These are phyloP conservation scores for Trichoderma gamsii DNA, from an alignment of 495 filamentous ascomycete species.

Conservation along the genomic window DNA sequence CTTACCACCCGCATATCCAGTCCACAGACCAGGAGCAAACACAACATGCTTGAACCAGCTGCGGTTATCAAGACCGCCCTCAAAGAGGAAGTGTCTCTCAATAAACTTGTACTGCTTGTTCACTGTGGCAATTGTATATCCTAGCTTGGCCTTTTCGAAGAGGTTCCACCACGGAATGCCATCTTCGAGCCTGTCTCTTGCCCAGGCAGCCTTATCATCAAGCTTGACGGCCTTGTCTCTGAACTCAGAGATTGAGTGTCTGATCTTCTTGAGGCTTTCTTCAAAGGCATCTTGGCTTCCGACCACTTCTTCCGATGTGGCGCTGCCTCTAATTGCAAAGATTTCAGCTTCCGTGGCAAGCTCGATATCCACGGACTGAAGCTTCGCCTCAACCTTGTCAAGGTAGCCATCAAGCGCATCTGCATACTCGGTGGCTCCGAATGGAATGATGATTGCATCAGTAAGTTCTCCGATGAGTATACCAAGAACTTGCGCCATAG, in stretches of 20 bases:
- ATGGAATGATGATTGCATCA: constrained; percentile 70
- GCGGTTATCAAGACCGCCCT: constrained; percentile 71
- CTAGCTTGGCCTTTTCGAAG: constrained; percentile 60
- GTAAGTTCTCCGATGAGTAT: constrained; percentile 74
- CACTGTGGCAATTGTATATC: constrained; percentile 53
- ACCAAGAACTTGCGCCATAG: constrained; percentile 72
- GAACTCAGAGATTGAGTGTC: constrained; percentile 47
- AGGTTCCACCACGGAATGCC: constrained; percentile 78
- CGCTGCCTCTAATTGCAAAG: constrained; percentile 47
- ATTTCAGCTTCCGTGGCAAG: constrained; percentile 26
- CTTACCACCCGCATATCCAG: constrained; percentile 71
- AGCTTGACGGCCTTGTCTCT: constrained; percentile 53
- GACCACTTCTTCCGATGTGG: constrained; percentile 32
- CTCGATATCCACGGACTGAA: constrained; percentile 28
- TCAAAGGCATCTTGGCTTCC: constrained; percentile 53
- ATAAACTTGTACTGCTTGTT: constrained; percentile 71
- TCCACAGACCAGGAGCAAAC: constrained; percentile 84
- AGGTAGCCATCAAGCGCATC: constrained; percentile 57
- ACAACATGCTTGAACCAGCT: constrained; percentile 93
- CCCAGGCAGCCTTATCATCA: constrained; percentile 52
- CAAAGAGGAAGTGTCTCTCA: constrained; percentile 75
- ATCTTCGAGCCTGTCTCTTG: constrained; percentile 59
- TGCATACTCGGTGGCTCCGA: constrained; percentile 72
- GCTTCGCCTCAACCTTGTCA: constrained; percentile 58
- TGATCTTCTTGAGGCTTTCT: constrained; percentile 37